These are phyloP conservation scores for Pichia kluyveri DNA, from an alignment of 805 yeast species.

Conservation along the genomic window DNA sequence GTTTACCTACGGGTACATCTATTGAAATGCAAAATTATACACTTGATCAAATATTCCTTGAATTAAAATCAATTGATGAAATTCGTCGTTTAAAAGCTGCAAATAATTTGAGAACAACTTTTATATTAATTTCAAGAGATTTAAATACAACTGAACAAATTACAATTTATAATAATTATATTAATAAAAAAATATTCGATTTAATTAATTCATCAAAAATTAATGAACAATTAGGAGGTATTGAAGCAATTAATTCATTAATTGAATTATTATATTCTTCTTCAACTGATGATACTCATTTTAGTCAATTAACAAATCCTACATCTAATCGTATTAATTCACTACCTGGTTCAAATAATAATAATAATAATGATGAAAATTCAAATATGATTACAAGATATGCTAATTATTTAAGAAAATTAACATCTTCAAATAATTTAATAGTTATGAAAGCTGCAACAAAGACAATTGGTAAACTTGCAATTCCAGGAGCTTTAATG, in stretches of 20 bases:
- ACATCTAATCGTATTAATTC: constrained; percentile 3
- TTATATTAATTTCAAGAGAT: constrained; percentile 70
- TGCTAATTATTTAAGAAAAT: constrained; percentile 77
- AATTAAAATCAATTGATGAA: constrained; percentile 35
- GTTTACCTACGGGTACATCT: constrained; percentile 9
- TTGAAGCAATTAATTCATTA: constrained; percentile 80
- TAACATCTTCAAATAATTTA: constrained; percentile 73
- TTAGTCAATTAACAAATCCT: constrained; percentile 28
- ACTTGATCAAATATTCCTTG: constrained; percentile 43
- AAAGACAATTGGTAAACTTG: constrained; percentile 76
- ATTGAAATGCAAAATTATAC: constrained; percentile 26
- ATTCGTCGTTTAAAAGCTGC: constrained; percentile 50
- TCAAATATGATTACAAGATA: constrained; percentile 84
- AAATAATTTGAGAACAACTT: constrained; percentile 56
- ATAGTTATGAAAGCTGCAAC: constrained; percentile 86
- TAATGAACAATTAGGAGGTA: constrained; percentile 76
- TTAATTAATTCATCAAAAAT: constrained; percentile 68
- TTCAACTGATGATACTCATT: constrained; percentile 16
- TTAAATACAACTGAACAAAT: constrained; percentile 67
- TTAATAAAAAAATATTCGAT: constrained; percentile 82
- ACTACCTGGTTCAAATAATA: neutral
- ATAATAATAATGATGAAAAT: constrained; percentile 47
- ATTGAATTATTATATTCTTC: constrained; percentile 77
- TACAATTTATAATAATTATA: constrained; percentile 71
- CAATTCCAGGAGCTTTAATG: constrained; percentile 80